Base-by-base conservation (phyloP, 176 grass and related monocot genomes). In the Lolium perenne region DNA sequence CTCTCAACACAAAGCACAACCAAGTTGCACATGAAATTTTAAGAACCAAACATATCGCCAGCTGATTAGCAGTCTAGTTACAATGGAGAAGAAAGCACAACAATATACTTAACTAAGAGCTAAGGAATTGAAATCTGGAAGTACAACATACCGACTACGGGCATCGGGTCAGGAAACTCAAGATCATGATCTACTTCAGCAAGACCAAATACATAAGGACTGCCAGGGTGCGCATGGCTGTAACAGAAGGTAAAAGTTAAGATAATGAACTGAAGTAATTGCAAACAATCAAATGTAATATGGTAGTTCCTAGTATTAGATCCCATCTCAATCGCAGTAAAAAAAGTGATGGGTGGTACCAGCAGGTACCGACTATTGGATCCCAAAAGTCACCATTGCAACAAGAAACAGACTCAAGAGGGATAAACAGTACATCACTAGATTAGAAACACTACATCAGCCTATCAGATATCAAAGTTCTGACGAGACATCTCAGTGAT, bases 111-210 rank as follows among this genome's bases (percentile, higher is more conserved):
- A 78, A 21, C 71, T 13, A 46, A 38, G 20, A 76, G 47, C 16
- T 53, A 70, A 60, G 43, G 79, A 74, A 77, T 83, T 79, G 75
- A 89, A 76, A 77, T 84, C 65, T 38, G 20, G 23, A 82, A 91
- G 29, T 40, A 82, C 13, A 86, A 76, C 86, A 14, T 95, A 98
- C 96, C 96, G 84, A 98, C 91, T 81, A 98, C 91, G 69, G 96
- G 93, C 96, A 98, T 98, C 83, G 96, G 96, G 87, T 98, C 96
- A 55, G 96, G 96, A 82, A 98, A 98, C 71, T 98, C 96, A 43
- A 98, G 91, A 85, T 98, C 93, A 89, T 95, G 89, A 51, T 98
- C 93, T 81, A 89, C 88, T 88, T 92, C 96, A 82, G 93, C 96
- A 80, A 98, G 93, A 69, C 96, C 96, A 86, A 98, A 95, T 49